phyloP scores from a whole-genome alignment of 2,329 filamentous ascomycete species.

The Parastagonospora avenae region DNA sequence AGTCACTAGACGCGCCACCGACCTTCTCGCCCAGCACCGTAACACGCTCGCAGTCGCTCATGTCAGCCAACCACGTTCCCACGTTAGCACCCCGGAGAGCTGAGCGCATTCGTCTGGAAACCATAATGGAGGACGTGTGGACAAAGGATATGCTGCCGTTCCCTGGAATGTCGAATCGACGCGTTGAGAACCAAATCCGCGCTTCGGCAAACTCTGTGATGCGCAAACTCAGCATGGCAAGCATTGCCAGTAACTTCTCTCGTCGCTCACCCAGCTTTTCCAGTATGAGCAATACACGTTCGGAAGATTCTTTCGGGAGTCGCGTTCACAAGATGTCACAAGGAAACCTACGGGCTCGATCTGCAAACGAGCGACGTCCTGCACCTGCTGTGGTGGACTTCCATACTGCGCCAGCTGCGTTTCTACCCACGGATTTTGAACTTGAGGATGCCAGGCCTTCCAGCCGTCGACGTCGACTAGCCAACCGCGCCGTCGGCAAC shows the following conservation, averaged over 20 bases:
- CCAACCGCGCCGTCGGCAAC: conserved; percentile 27
- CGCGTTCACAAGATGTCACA: conserved; percentile 33
- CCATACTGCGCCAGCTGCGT: conserved; percentile 54
- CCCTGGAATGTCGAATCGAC: conserved; percentile 75
- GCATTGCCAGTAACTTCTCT: conserved; percentile 76
- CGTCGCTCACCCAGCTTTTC: conserved; percentile 69
- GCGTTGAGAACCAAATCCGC: conserved; percentile 73
- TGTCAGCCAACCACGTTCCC: conserved; percentile 69
- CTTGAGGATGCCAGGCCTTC: conserved; percentile 35
- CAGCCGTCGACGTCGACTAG: conserved; percentile 35
- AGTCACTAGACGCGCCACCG: conserved; percentile 57
- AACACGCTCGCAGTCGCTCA: conserved; percentile 78
- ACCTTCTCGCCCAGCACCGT: conserved; percentile 60
- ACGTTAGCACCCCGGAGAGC: conserved; percentile 75
- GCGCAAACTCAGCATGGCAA: conserved; percentile 82
- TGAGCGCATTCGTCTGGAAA: conserved; percentile 79
- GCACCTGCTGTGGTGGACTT: conserved; percentile 50
- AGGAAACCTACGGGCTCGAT: conserved; percentile 28
- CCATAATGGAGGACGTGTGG: conserved; percentile 78
- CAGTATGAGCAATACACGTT: conserved; percentile 46
- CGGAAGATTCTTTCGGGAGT: conserved; percentile 42
- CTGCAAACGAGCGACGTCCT: conserved; percentile 32
- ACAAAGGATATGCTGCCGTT: conserved; percentile 80
- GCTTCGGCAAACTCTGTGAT: conserved; percentile 86
- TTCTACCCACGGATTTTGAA: conserved; percentile 56